Evolutionary conservation across 805 yeast species (phyloP).

Genomic region (Grigorovia humatica): DNA sequence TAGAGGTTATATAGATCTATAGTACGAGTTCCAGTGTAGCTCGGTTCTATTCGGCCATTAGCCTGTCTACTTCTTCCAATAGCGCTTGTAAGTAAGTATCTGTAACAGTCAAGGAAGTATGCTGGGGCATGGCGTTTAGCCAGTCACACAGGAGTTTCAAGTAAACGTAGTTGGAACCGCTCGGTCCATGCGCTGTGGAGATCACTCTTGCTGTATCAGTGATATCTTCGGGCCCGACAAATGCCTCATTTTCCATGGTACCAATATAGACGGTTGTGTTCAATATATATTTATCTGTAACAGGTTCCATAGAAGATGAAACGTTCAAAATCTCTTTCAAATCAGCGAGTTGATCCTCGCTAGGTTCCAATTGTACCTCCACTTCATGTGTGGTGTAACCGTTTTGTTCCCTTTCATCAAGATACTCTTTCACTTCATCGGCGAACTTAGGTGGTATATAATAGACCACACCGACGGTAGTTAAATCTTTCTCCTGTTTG

Average conservation of each 20-base stretch:
- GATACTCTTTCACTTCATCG: constrained; percentile 48
- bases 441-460: constrained; percentile 61
- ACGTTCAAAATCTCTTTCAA: constrained; percentile 16
- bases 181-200: constrained; percentile 53
- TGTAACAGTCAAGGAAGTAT: constrained; percentile 7
- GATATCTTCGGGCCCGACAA: constrained; percentile 70
- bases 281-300: constrained; percentile 35
- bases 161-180: constrained; percentile 74
- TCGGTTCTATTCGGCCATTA: neutral
- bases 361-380: constrained; percentile 42
- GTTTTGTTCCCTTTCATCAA: constrained; percentile 79
- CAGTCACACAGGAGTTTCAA: constrained; percentile 44
- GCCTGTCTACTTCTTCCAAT: constrained; percentile 21
- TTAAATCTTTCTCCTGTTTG: constrained; percentile 33
- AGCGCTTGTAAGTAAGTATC: constrained; percentile 37
- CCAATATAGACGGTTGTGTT: constrained; percentile 72
- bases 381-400: constrained; percentile 70
- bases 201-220: constrained; percentile 53
- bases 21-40: too few relatives aligned
- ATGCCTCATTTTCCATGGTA: constrained; percentile 67
- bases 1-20: too few relatives aligned
- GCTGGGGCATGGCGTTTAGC: constrained; percentile 28
- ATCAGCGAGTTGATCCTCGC: constrained; percentile 19
- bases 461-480: constrained; percentile 76
- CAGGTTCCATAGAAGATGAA: neutral